Percentiles rank a stretch among this genome's conserved stretches.
Evolutionary conservation across 2,329 filamentous ascomycete genomes (phyloP).

Genomic region (Talaromyces sp.): DNA sequence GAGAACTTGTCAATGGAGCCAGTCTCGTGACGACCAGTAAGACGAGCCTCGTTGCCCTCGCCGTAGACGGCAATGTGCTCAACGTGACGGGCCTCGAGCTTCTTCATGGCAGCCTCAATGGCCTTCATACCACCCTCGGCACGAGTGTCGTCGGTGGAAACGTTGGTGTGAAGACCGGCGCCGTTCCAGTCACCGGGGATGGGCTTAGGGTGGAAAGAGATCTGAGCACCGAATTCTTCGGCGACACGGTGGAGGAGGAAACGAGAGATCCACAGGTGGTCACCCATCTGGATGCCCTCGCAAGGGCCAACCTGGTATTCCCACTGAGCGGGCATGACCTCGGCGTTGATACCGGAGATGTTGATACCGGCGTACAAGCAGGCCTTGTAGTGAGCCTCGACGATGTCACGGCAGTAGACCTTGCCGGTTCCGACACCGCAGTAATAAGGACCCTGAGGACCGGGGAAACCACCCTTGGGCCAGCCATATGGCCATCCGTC

Average conservation of each 20-base stretch:
- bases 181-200: constrained; percentile 97
- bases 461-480: constrained; percentile 83
- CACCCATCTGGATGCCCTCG: constrained; percentile 83
- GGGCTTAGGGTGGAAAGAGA: constrained; percentile 93
- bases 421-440: constrained; percentile 96
- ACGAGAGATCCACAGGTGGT: constrained; percentile 91
- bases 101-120: constrained; percentile 84
- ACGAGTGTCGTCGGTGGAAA: constrained; percentile 86
- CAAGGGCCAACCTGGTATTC: constrained; percentile 96
- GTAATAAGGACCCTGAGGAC: constrained; percentile 93
- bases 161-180: constrained; percentile 89
- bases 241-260: constrained; percentile 88
- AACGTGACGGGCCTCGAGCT: constrained; percentile 70
- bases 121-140: constrained; percentile 89
- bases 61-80: constrained; percentile 93
- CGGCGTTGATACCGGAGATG: constrained; percentile 97
- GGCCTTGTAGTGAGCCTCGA: constrained; percentile 89
- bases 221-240: constrained; percentile 94
- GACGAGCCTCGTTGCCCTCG: constrained; percentile 90
- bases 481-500: constrained; percentile 89
- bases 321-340: constrained; percentile 98
- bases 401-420: constrained; percentile 96
- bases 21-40: constrained; percentile 93
- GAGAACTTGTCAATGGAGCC: constrained; percentile 89
- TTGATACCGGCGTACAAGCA: constrained; percentile 85